Percentiles rank a stretch among this genome's conserved stretches.
phyloP scores from a whole-genome alignment of 352 stramenopile genomes.

The Phytopythium vexans region DNA sequence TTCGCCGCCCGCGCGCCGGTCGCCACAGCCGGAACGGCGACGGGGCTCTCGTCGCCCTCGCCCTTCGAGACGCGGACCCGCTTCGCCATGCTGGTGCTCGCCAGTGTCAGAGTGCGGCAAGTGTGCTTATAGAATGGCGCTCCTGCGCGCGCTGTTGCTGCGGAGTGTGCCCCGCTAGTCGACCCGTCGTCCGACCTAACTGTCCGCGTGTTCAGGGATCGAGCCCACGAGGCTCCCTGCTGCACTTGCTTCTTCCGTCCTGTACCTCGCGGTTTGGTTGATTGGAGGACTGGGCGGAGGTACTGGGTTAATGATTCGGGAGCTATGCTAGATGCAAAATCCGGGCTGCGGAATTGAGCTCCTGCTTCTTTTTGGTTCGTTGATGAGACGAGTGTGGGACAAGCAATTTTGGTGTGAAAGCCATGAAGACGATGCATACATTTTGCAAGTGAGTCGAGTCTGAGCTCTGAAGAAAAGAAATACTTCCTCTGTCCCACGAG shows the following conservation, averaged over 20 bases:
- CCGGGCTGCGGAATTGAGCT: slow-evolving; percentile 8
- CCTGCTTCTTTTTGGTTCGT: neutral
- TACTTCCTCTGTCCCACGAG: no score
- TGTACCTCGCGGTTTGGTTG: slow-evolving; percentile 24
- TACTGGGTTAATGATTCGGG: slow-evolving; percentile 6
- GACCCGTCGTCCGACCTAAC: neutral
- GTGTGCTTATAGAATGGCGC: slow-evolving; percentile 1
- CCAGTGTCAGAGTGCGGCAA: slow-evolving; percentile 1
- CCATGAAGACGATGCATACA: no score
- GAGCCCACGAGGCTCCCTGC: neutral
- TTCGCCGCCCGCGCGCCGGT: slow-evolving; percentile 4
- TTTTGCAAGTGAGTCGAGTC: no score
- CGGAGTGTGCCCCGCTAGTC: neutral
- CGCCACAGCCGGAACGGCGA: neutral
- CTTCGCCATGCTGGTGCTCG: slow-evolving; percentile 50
- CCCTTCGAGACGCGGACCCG: slow-evolving; percentile 46
- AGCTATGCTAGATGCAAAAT: slow-evolving; percentile 15
- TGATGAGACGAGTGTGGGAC: neutral
- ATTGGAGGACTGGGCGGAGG: slow-evolving; percentile 30
- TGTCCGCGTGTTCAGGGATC: slow-evolving; percentile 9
- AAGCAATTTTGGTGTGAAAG: neutral
- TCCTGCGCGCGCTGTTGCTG: slow-evolving; percentile 7
- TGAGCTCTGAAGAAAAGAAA: no score
- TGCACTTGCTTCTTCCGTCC: slow-evolving; percentile 15
- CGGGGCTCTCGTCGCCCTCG: slow-evolving; percentile 5